Percentiles rank a stretch among this genome's conserved stretches.
These are phyloP conservation scores for Fraxinus cuspidata DNA, from an alignment of 257 asterid genomes.

Conservation along the genomic window DNA sequence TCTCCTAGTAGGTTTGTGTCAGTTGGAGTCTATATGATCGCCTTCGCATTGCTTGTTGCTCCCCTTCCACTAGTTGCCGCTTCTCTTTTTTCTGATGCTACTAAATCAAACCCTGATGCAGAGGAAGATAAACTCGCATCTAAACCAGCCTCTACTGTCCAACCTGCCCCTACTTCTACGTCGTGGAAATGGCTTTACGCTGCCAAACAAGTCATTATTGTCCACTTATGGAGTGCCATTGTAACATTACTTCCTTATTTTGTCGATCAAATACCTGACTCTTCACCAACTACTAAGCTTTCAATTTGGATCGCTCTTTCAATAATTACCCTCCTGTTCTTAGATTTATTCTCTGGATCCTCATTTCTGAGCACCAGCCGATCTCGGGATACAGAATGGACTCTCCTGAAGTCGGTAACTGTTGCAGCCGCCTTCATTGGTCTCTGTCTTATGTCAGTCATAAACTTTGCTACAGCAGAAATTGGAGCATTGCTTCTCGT, in stretches of 20 bases:
- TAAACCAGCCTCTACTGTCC: slow-evolving; percentile 31
- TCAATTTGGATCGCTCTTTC: slow-evolving; percentile 53
- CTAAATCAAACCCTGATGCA: slow-evolving; percentile 22
- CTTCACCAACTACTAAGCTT: slow-evolving; percentile 55
- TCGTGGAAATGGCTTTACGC: slow-evolving; percentile 92
- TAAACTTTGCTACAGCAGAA: slow-evolving; percentile 92
- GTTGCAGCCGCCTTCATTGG: slow-evolving; percentile 77
- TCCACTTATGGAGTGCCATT: slow-evolving; percentile 79
- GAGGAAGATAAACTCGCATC: slow-evolving; percentile 30
- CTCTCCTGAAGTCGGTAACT: slow-evolving; percentile 71
- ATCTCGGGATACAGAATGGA: slow-evolving; percentile 56
- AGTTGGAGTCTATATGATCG: slow-evolving; percentile 92
- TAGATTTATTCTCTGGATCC: slow-evolving; percentile 40
- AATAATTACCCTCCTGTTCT: slow-evolving; percentile 47
- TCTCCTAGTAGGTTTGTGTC: slow-evolving; percentile 82
- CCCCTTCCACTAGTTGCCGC: slow-evolving; percentile 94
- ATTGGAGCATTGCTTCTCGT: slow-evolving; percentile 80
- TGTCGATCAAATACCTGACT: slow-evolving; percentile 44
- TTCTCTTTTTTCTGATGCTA: slow-evolving; percentile 64
- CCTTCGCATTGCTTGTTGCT: slow-evolving; percentile 80
- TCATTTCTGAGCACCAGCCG: slow-evolving; percentile 24
- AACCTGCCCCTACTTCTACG: slow-evolving; percentile 38
- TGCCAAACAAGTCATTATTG: slow-evolving; percentile 64
- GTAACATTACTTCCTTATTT: slow-evolving; percentile 68
- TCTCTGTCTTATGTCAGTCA: slow-evolving; percentile 88